phyloP scores from a whole-genome alignment of 1,139 yeast genomes.

The Hyphopichia fennica region DNA sequence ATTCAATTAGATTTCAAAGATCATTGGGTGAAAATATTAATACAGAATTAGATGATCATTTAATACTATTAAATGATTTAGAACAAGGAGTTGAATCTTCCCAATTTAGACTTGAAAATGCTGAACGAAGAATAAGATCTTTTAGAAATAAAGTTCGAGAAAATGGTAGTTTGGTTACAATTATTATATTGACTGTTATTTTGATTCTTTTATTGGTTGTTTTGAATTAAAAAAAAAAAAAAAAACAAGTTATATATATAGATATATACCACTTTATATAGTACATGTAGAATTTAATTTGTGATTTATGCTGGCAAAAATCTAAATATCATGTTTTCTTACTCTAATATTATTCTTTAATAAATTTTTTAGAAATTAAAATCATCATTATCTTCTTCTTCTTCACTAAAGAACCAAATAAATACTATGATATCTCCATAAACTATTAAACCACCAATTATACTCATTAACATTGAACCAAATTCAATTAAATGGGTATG shows the following conservation, averaged over 20 bases:
- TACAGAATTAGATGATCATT: constrained; percentile 66
- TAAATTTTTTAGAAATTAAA: constrained; percentile 39
- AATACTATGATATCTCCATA: constrained; percentile 69
- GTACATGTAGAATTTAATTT: not conserved
- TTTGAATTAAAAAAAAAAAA: constrained; percentile 45
- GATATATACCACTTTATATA: not conserved
- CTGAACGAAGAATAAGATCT: constrained; percentile 51
- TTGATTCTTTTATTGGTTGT: constrained; percentile 59
- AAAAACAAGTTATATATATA: not conserved
- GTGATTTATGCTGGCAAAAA: not conserved
- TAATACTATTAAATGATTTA: constrained; percentile 67
- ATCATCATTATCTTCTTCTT: constrained; percentile 55
- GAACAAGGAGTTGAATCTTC: constrained; percentile 66
- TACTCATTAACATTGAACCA: constrained; percentile 65
- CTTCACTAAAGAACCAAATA: constrained; percentile 65
- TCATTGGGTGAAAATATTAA: constrained; percentile 64
- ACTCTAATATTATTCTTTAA: too few relatives aligned
- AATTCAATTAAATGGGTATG: constrained; percentile 58
- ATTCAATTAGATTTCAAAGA: constrained; percentile 64
- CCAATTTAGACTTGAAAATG: constrained; percentile 50
- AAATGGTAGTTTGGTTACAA: constrained; percentile 73
- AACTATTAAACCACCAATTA: constrained; percentile 69
- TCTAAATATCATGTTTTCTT: too few relatives aligned
- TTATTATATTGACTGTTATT: constrained; percentile 59
- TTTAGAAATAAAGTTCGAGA: constrained; percentile 62